A percentile compares a stretch with the other conserved stretches of the same genome.
These are phyloP conservation scores for Vaucheria bursata DNA, from an alignment of 352 stramenopile genomes.

Conservation along the genomic window DNA sequence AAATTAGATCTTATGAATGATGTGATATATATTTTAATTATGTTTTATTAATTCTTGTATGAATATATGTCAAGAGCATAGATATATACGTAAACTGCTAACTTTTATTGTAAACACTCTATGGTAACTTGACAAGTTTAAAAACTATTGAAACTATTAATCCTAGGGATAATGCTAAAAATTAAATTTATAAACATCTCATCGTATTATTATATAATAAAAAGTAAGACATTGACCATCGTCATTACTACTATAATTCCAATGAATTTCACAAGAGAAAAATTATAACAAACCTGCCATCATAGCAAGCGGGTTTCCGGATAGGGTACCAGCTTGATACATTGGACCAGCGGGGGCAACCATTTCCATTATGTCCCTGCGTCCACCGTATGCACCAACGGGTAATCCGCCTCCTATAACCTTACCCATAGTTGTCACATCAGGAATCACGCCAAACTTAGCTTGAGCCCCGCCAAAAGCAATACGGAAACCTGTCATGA, in stretches of 20 bases:
- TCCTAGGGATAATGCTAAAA: no score
- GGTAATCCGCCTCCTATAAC: constrained; percentile 48
- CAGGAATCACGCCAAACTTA: constrained; percentile 71
- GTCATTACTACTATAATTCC: background rate
- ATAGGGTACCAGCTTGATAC: constrained; percentile 74
- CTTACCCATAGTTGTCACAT: constrained; percentile 78
- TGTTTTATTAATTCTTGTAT: no score
- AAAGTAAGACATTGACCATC: background rate
- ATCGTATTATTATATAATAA: background rate
- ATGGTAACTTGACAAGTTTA: no score
- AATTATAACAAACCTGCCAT: constrained; percentile 28
- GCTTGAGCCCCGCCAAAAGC: constrained; percentile 66
- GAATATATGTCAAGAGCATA: no score
- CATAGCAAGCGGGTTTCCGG: constrained; percentile 66
- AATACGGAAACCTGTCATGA: constrained; percentile 78
- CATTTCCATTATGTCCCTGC: constrained; percentile 73
- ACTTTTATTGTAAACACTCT: no score
- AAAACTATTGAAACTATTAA: no score
- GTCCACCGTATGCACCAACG: constrained; percentile 53
- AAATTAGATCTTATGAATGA: no score
- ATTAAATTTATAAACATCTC: background rate
- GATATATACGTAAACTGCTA: no score
- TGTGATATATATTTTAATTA: no score
- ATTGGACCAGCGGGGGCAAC: constrained; percentile 70
- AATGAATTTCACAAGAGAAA: constrained; percentile 27